Base-by-base conservation (phyloP, 257 asterid species). In the Ocimum tenuiflorum region DNA sequence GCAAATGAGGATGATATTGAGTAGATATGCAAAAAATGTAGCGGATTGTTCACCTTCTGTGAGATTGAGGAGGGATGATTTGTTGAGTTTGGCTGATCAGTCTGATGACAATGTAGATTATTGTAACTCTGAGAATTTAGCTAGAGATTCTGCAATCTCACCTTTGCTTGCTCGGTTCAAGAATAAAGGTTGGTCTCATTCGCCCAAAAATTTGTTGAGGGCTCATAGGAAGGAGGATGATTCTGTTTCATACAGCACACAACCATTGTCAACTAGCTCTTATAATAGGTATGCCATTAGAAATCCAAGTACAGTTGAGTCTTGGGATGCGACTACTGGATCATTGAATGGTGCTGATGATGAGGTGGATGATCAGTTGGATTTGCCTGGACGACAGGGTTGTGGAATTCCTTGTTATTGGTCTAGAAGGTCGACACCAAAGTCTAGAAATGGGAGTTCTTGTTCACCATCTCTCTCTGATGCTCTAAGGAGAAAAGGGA, bases 361-460 rank as follows among this genome's bases (percentile, higher is more conserved):
- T 64, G 97, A 89, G 67, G 87, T 79, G 80, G 99, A 94, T 6
- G 91, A 83, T 59, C 95, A 77, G 39, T 81, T 85, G 74, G 96
- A 86, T 75, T 83, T 94, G 23, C 85, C 86, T 1, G 92, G 96
- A 18, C 75, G 85, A 33, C 86, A 75, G n/a, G 99, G 97, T 36
- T 94, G 99, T 73, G 99, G 97, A 61, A 90, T 94, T 67, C 82
- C 97, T 14, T 94, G 99, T 80, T 89, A 84, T 76, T 86, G 97
- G 99, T 91, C 99, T 29, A 90, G 74, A 73, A 86, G 91, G 77
- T 86, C 97, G 3, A 90, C 97, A 0, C 97, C 99, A 31, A 94
- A 85, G 81, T 90, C 89, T 54, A 77, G 90, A 79, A 73, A 75
- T 58, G 89, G 89, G 38, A 92, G 95, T 71, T 77, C 85, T 60